Base-by-base conservation (phyloP, 1,284 basidiomycete genomes). In the Heterobasidion irregulare region DNA sequence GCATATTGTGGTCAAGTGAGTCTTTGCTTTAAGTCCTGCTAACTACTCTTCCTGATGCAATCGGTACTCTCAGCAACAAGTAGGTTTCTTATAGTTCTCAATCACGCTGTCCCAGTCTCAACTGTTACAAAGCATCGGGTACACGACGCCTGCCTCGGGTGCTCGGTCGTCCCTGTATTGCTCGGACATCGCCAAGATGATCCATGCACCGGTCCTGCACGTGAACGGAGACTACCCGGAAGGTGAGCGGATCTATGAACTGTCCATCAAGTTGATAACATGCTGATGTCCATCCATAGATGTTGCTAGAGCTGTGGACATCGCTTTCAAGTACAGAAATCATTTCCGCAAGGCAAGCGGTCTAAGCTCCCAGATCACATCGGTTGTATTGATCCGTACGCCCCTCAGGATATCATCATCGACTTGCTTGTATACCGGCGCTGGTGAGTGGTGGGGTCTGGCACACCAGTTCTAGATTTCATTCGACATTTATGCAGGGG, bases 171-270 rank as follows among this genome's bases (percentile, higher is more conserved):
- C 89, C 0, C 66, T 91, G 36, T 96, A 96, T 65, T 92, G 90
- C 58, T 93, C 92, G 1, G 93, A 95, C 65, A 76, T 93, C 36
- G 91, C 88, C 5, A 95, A 95, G 70, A 91, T 91, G 80, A 87
- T 94, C 63, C 89, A 89, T 57, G 85, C 89, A 0, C 93, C 92
- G 0, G 83, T 95, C 13, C 67, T 95, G n/a, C 92, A 95, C 60
- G 92, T 94, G 59, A 95, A 95, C 62, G 93, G 93, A 6, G 92
- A 96, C 66, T 73, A 89, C 66, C 90, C 90, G 0, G 94, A 97
- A 79, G 92, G 83, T 89, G 63, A 26, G 26, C 26, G 26, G 26
- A 26, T 26, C 34, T 33, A 16, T n/a, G 36, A 8, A 18, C 53
- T 46, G 16, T 53, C 47, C 45, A 33, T 34, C 32, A 51, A 46